Conservation (phyloP, 352 stramenopile species). For the Globisporangium nodosum region DNA sequence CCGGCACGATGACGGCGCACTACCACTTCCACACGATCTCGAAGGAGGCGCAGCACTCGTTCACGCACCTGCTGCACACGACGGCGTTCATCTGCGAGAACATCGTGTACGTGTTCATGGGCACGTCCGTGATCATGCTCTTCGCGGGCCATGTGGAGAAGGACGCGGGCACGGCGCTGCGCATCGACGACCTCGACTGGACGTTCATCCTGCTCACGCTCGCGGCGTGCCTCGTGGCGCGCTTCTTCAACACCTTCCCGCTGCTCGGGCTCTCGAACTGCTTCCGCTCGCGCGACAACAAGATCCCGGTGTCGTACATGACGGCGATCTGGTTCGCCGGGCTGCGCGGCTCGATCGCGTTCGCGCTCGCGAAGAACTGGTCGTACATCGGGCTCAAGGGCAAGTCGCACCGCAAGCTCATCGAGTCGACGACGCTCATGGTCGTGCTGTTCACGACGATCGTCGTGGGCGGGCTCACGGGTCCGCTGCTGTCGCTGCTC, state of each 20-base stretch:
- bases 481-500: conserved; percentile 55
- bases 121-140: conserved; percentile 78
- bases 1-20: conserved; percentile 83
- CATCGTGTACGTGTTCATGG: conserved; percentile 87
- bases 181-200: conserved; percentile 78
- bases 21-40: conserved; percentile 87
- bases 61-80: conserved; percentile 82
- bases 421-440: conserved; percentile 85
- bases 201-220: conserved; percentile 77
- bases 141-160: conserved; percentile 66
- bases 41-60: conserved; percentile 72
- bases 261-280: conserved; percentile 71
- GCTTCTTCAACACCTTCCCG: conserved; percentile 77
- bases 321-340: conserved; percentile 91
- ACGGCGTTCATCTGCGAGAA: conserved; percentile 77
- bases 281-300: conserved; percentile 38
- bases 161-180: conserved; percentile 46
- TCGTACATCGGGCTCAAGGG: conserved; percentile 67
- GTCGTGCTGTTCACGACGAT: conserved; percentile 86
- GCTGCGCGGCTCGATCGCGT: conserved; percentile 91
- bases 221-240: conserved; percentile 54
- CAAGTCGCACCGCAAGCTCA: conserved; percentile 66
- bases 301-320: conserved; percentile 75
- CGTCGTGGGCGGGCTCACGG: conserved; percentile 69
- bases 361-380: conserved; percentile 87